A percentile compares a stretch with the other conserved stretches of the same genome.
Evolutionary conservation across 192 early-diverging fungal species (phyloP).

Genomic region (Anaeromyces robustus): DNA sequence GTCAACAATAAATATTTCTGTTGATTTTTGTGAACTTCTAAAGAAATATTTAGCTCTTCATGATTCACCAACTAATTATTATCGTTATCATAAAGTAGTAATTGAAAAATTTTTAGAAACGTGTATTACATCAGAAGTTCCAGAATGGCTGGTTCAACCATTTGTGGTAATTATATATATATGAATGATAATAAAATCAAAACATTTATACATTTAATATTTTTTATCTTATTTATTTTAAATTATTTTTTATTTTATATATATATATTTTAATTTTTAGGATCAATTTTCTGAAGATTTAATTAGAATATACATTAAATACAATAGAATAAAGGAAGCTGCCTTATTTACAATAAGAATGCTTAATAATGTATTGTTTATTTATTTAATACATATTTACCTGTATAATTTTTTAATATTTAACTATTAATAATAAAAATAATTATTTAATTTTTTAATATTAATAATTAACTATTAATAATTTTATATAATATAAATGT

Average conservation of each 20-base stretch:
- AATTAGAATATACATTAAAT: background rate
- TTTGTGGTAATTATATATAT: background rate
- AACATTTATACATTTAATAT: background rate
- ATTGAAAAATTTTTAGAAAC: background rate
- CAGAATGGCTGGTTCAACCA: background rate
- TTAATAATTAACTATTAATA: too few relatives aligned
- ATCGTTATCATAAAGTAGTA: background rate
- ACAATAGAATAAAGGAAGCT: background rate
- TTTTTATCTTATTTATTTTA: background rate
- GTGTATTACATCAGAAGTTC: background rate
- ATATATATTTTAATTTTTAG: background rate
- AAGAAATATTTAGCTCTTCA: background rate
- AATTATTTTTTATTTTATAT: background rate
- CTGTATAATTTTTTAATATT: too few relatives aligned
- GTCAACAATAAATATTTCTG: background rate
- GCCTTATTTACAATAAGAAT: background rate
- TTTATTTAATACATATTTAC: too few relatives aligned
- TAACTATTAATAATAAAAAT: too few relatives aligned
- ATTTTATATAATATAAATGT: too few relatives aligned
- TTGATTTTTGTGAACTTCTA: background rate
- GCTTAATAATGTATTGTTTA: background rate
- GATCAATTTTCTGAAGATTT: background rate
- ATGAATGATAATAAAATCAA: too few relatives aligned
- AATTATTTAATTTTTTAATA: too few relatives aligned
- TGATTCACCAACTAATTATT: background rate